These are phyloP conservation scores for Plasmodium gaboni DNA, from an alignment of 169 alveolate species.

Conservation along the genomic window DNA sequence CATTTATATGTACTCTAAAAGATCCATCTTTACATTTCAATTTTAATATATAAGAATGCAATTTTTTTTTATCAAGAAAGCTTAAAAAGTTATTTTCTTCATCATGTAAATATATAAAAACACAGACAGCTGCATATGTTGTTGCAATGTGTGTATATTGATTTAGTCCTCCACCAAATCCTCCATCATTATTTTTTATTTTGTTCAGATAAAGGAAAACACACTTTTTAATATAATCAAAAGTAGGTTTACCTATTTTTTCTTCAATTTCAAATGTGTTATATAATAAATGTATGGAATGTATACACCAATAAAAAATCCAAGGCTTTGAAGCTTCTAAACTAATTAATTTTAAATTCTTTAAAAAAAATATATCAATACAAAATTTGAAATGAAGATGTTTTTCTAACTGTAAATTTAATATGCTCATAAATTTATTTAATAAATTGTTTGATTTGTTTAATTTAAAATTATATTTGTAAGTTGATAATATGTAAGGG, in stretches of 20 bases:
- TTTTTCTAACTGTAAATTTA: constrained; percentile 66
- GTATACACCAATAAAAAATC: constrained; percentile 77
- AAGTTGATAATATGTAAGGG: constrained; percentile 1
- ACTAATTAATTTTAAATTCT: constrained; percentile 46
- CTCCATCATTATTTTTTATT: constrained; percentile 85
- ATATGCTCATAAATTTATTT: constrained; percentile 47
- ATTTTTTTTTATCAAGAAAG: constrained; percentile 88
- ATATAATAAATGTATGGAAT: constrained; percentile 43
- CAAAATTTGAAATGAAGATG: constrained; percentile 68
- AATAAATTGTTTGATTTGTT: constrained; percentile 52
- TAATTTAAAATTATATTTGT: constrained; percentile 38
- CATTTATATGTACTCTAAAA: constrained; percentile 92
- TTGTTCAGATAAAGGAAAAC: constrained; percentile 56
- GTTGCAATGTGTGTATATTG: constrained; percentile 94
- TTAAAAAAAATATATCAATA: constrained; percentile 67
- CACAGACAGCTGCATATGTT: constrained; percentile 94
- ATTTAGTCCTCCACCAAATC: constrained; percentile 94
- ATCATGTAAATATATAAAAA: constrained; percentile 75
- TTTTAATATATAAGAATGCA: constrained; percentile 89
- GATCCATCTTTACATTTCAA: constrained; percentile 93
- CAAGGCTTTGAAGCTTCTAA: constrained; percentile 77
- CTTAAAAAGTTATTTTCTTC: constrained; percentile 87
- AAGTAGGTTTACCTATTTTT: constrained; percentile 45
- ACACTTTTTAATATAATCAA: constrained; percentile 48
- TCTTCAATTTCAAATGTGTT: constrained; percentile 64